Evolutionary conservation across 805 yeast species (phyloP), one percentile per base, ranked within the genome.

Genomic region (Kregervanrija delftensis): DNA sequence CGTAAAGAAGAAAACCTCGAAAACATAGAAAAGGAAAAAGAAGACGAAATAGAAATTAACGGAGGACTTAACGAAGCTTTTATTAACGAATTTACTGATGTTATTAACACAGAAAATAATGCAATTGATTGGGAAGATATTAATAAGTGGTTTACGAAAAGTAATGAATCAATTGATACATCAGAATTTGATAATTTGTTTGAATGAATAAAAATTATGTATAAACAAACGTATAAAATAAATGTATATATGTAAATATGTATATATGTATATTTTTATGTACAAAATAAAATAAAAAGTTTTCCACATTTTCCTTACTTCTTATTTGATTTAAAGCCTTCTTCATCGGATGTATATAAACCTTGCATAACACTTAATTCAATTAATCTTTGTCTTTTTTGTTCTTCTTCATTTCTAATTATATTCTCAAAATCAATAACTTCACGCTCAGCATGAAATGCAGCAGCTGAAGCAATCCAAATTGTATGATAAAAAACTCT

Each of bases 401-500:
- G 33, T 39, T 55, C 61, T 42, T 66, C 67, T 47, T 66, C 69
- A 5, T 30, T 40, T 36, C 65, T 54, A 30, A 63, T 55, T 8
- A 40, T 37, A 13, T 56, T 53, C 46, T 66, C 69, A 45, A 63
- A 65, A 35, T 44, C 56, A 48, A 65, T 55, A 32, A 66, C 68
- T 40, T 62, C 60, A 31, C 57, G 49, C 52, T 66, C 70, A 1
- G 70, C 58, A 13, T 56, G 54, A 44, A 64, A 66, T 3, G 66
- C 60, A 6, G 69, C 69, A 35, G 61, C 59, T 6, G 64, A 54
- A 1, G 68, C 65, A 11, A 65, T 53, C 63, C 65, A 59, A 9
- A 65, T 61, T 2, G 70, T 66, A 46, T 66, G 68, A 44, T 63
- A 66, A 37, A 65, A 66, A 2, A 66, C 59, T 33, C 69, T 52